Evolutionary conservation across 768 basidiomycete species (phyloP), one percentile per base, ranked within the genome.

Genomic region (Pulveroboletus sp.): DNA sequence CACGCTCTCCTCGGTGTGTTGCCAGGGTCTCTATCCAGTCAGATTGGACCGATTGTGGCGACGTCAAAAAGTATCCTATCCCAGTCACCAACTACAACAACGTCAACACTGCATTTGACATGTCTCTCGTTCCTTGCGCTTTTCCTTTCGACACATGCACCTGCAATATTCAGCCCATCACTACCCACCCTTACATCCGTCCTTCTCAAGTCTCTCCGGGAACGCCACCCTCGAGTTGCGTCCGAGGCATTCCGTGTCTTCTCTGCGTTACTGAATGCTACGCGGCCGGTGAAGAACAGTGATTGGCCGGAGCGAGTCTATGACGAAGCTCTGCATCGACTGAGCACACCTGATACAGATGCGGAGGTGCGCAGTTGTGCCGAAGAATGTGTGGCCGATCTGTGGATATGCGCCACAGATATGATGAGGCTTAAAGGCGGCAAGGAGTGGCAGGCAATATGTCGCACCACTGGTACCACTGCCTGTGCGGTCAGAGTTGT

Each of bases 201-300:
- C 13, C 78, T 98, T 35, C 78, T 93, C 37, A 81, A 80, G 48
- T 81, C 84, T 9, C 73, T 90, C 41, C 71, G 72, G 17, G 93
- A 98, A 67, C 84, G 86, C 57, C 89, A 93, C 63, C 94, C 94
- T 32, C 84, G 92, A 52, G 80, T 97, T 52, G 86, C 83, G 6
- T 84, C 92, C 3, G 92, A 94, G 60, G 80, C 92, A 0, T 93
- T 98, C 77, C 81, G 82, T 33, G 87, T 85, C 2, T 92, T 91
- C 59, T 91, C 92, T 2, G 77, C 92, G 2, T 72, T 99, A 7
- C 76, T 96, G 28, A 83, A 80, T 54, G 78, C 88, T 3, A 70
- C 87, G 35, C 83, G 86, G 42, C 91, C 91, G 1, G 67, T 87
- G 41, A 81, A 81, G 55, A 63, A 73, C 48, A 71, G 67, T 6